phyloP scores from a whole-genome alignment of 1,284 basidiomycete species.

The Wallemia mellicola region DNA sequence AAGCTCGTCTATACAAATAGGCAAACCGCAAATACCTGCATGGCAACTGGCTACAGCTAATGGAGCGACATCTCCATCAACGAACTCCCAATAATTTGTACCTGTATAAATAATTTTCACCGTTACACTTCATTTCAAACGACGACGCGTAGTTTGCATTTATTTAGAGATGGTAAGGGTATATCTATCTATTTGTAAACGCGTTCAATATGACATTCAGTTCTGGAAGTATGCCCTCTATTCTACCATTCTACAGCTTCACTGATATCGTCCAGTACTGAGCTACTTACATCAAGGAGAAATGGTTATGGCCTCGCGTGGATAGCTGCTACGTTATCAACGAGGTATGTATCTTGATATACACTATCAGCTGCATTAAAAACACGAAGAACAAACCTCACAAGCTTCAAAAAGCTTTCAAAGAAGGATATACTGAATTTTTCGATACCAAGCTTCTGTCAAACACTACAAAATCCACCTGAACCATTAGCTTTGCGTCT shows the following conservation, averaged over 20 bases:
- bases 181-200: not conserved
- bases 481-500: not conserved
- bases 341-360: not conserved
- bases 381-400: not conserved
- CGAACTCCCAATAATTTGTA: not conserved
- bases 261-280: not conserved
- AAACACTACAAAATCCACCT: not conserved
- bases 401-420: not conserved
- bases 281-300: not conserved
- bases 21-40: constrained; percentile 47
- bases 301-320: not conserved
- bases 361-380: no score
- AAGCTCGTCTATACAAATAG: constrained; percentile 16
- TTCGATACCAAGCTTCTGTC: not conserved
- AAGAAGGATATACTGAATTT: not conserved
- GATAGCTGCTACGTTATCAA: not conserved
- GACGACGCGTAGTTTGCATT: not conserved
- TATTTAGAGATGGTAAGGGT: not conserved
- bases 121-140: not conserved
- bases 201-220: not conserved
- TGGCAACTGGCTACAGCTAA: constrained; percentile 34
- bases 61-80: not conserved
- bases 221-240: not conserved
- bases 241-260: not conserved
- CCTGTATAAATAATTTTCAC: not conserved